phyloP scores from a whole-genome alignment of 2,329 filamentous ascomycete species.

The Incumbomyces delicatus region DNA sequence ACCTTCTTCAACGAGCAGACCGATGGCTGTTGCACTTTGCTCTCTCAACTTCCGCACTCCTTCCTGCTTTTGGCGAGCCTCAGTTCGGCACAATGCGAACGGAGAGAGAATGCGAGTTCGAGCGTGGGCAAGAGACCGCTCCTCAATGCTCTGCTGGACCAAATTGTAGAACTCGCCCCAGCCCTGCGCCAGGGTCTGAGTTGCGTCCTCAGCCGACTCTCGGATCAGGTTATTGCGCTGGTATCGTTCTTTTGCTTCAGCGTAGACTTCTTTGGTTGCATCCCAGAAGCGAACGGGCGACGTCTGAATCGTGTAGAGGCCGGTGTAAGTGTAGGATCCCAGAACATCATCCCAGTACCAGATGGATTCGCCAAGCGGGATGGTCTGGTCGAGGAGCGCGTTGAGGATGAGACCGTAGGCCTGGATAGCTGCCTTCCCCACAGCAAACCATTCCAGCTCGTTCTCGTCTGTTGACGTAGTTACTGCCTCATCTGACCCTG shows the following conservation, averaged over 20 bases:
- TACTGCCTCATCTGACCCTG: conserved; percentile 19
- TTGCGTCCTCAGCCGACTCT: conserved; percentile 22
- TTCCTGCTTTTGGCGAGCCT: conserved; percentile 65
- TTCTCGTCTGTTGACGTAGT: conserved; percentile 31
- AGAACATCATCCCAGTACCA: conserved; percentile 94
- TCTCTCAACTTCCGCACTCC: conserved; percentile 63
- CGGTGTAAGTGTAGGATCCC: conserved; percentile 66
- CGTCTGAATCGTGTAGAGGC: conserved; percentile 76
- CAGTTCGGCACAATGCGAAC: conserved; percentile 62
- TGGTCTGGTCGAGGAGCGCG: conserved; percentile 69
- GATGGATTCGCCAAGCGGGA: conserved; percentile 74
- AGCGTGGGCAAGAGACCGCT: conserved; percentile 61
- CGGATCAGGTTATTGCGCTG: conserved; percentile 17
- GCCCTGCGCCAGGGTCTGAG: conserved; percentile 28
- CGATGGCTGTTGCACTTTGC: conserved; percentile 75
- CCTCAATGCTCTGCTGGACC: conserved; percentile 63
- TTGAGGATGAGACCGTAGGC: conserved; percentile 72
- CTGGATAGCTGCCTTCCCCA: conserved; percentile 87
- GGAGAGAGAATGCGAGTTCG: conserved; percentile 66
- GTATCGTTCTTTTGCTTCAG: conserved; percentile 22
- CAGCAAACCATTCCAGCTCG: conserved; percentile 81
- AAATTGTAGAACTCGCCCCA: conserved; percentile 66
- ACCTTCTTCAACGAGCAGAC: conserved; percentile 78
- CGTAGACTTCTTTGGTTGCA: conserved; percentile 61
- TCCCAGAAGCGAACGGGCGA: conserved; percentile 66